Evolutionary conservation across 257 asterid genomes (phyloP).

Genomic region (Nicotiana tomentosiformis): DNA sequence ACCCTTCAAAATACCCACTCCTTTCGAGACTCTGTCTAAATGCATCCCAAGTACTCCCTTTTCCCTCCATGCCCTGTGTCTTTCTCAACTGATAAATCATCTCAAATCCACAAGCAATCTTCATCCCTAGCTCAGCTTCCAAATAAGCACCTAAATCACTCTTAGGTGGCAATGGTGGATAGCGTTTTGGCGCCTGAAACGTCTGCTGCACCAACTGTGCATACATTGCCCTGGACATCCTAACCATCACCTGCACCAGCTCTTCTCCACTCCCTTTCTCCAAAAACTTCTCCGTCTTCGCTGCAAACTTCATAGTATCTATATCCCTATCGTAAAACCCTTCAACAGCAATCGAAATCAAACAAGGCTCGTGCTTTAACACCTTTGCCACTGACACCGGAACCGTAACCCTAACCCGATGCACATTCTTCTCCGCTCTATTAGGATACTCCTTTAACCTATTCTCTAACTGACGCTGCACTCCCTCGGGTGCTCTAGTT

Average conservation of each 20-base stretch:
- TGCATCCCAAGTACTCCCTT: conserved; percentile 90
- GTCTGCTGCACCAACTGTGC: conserved; percentile 86
- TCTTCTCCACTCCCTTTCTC: conserved; percentile 59
- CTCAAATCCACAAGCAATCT: conserved; percentile 88
- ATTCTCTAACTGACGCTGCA: conserved; percentile 54
- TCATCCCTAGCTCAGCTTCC: conserved; percentile 93
- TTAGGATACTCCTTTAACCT: conserved; percentile 64
- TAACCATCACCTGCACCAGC: conserved; percentile 59
- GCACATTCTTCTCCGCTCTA: conserved; percentile 60
- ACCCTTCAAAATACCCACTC: conserved; percentile 70
- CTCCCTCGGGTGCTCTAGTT: conserved; percentile 43
- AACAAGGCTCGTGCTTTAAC: conserved; percentile 61
- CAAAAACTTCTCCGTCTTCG: conserved; percentile 69
- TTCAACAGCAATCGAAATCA: conserved; percentile 70
- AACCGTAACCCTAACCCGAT: conserved; percentile 51
- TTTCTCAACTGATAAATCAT: conserved; percentile 84
- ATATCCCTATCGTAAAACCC: conserved; percentile 89
- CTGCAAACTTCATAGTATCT: conserved; percentile 80
- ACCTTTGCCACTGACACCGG: conserved; percentile 80
- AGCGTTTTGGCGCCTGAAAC: conserved; percentile 76
- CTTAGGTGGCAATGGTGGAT: conserved; percentile 64
- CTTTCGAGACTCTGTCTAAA: conserved; percentile 59
- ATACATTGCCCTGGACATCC: conserved; percentile 93
- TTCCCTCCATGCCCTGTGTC: conserved; percentile 75
- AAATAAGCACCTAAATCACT: conserved; percentile 45